Evolutionary conservation across 495 filamentous ascomycete genomes (phyloP), one percentile per base, ranked within the genome.

Genomic region (Xylaria venustula): DNA sequence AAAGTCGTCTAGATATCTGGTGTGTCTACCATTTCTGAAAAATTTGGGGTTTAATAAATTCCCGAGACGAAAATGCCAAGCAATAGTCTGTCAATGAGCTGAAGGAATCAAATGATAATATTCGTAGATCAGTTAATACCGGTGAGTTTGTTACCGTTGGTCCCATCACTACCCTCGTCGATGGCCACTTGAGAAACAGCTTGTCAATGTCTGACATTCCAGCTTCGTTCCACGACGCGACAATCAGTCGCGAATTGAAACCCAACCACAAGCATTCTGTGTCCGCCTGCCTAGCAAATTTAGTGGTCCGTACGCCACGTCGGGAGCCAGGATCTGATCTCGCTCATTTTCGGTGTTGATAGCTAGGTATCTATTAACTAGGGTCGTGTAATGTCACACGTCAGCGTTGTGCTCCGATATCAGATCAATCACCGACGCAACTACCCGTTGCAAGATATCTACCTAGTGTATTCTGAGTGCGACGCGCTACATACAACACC

Each of bases 351-450:
- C 19, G 17, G n/a, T n/a, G n/a, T n/a, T n/a, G n/a, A 34, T 34
- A 34, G 23, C 19, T 19, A 9, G 9, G 30, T 34, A 51, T 51
- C 30, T 30, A 14, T 52, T 19, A 37, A 17, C 19, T 32, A 49
- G 44, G 54, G 54, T 49, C 37, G 44, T 28, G 54, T 40, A 46
- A 53, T 23, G 58, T 60, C n/a, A 44, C 48, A 60, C 58, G 28
- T 53, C 37, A 60, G 48, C 47, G 34, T 53, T 46, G 49, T 59
- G 46, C 57, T 47, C 49, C 36, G 58, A 60, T 59, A 52, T 44
- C 47, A 59, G 47, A 59, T 52, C 57, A 59, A 41, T 52, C 46
- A 49, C 57, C 57, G 57, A 59, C 34, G 57, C 51, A 59, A 8
- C 46, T 51, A 59, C 14, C 57, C 57, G 57, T 36, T 36, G 30